A percentile compares a stretch with the other conserved stretches of the same genome.
These are phyloP conservation scores for Glonium stellatum DNA, from an alignment of 495 filamentous ascomycete species.

Conservation along the genomic window DNA sequence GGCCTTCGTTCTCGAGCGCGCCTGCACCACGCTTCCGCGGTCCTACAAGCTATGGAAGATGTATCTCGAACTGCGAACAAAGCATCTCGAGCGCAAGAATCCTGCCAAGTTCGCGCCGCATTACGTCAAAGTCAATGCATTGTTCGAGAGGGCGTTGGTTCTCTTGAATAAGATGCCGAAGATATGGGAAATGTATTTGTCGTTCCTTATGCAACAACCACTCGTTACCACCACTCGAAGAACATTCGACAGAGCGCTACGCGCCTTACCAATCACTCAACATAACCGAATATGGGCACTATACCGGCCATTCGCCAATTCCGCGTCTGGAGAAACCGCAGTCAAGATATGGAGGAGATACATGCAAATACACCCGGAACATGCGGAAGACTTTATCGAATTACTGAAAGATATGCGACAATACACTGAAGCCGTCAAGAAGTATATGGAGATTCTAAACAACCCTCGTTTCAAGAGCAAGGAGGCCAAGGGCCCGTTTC, in stretches of 20 bases:
- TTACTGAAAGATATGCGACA: slow-evolving; percentile 72
- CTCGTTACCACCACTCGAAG: slow-evolving; percentile 82
- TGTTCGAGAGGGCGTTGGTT: slow-evolving; percentile 90
- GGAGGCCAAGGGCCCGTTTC: slow-evolving; percentile 87
- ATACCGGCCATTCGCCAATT: slow-evolving; percentile 87
- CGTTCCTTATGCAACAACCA: slow-evolving; percentile 84
- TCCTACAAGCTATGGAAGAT: slow-evolving; percentile 99
- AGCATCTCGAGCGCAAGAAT: slow-evolving; percentile 78
- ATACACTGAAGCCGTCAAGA: slow-evolving; percentile 88
- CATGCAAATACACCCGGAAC: slow-evolving; percentile 96
- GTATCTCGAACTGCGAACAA: slow-evolving; percentile 81
- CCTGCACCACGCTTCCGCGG: slow-evolving; percentile 78
- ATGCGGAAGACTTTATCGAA: slow-evolving; percentile 90
- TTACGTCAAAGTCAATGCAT: slow-evolving; percentile 86
- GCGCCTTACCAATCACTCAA: slow-evolving; percentile 92
- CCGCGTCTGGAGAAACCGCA: slow-evolving; percentile 83
- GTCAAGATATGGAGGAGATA: slow-evolving; percentile 92
- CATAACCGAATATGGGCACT: slow-evolving; percentile 96
- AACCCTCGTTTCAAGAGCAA: slow-evolving; percentile 89
- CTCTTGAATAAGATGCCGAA: slow-evolving; percentile 98
- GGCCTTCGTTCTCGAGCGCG: slow-evolving; percentile 88
- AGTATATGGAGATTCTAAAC: slow-evolving; percentile 90
- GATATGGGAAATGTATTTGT: slow-evolving; percentile 98
- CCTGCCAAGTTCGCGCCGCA: slow-evolving; percentile 73
- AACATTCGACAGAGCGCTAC: slow-evolving; percentile 89